These are phyloP conservation scores for Harringtonia lauricola DNA, from an alignment of 2,329 filamentous ascomycete genomes.

Conservation along the genomic window DNA sequence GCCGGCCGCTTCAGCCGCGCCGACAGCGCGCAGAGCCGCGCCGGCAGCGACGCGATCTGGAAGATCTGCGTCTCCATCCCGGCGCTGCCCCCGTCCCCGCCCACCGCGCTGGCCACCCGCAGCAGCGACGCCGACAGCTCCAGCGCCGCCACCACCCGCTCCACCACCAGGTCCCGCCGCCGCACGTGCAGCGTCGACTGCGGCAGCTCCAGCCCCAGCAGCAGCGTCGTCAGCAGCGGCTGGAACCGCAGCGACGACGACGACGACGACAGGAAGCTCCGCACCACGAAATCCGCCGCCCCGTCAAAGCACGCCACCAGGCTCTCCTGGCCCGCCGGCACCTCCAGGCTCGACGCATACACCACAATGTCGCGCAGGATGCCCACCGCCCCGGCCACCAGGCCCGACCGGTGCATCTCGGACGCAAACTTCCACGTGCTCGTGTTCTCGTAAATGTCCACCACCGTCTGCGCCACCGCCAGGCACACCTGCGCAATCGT, in stretches of 20 bases:
- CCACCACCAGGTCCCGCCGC: conserved; percentile 41
- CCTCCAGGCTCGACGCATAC: conserved; percentile 59
- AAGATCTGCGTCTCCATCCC: conserved; percentile 70
- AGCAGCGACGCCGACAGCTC: conserved; percentile 58
- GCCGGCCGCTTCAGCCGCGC: conserved; percentile 57
- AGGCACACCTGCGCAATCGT: conserved; percentile 60
- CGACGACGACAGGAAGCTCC: conserved; percentile 63
- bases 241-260: conserved; percentile 64
- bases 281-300: conserved; percentile 65
- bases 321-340: conserved; percentile 22
- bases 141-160: conserved; percentile 54
- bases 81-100: conserved; percentile 48
- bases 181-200: conserved; percentile 52
- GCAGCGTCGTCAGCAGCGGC: conserved; percentile 61
- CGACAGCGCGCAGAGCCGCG: conserved; percentile 64
- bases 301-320: conserved; percentile 45
- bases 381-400: conserved; percentile 57
- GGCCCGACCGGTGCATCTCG: conserved; percentile 53
- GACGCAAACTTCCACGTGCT: conserved; percentile 74
- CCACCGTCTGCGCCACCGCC: conserved; percentile 61
- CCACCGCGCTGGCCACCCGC: conserved; percentile 55
- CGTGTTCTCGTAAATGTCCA: conserved; percentile 79
- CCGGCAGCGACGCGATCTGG: conserved; percentile 65
- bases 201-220: conserved; percentile 47
- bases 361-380: conserved; percentile 62